Evolutionary conservation across 2,329 filamentous ascomycete species (phyloP), one percentile per base, ranked within the genome.

Genomic region (Penicillium sp.): DNA sequence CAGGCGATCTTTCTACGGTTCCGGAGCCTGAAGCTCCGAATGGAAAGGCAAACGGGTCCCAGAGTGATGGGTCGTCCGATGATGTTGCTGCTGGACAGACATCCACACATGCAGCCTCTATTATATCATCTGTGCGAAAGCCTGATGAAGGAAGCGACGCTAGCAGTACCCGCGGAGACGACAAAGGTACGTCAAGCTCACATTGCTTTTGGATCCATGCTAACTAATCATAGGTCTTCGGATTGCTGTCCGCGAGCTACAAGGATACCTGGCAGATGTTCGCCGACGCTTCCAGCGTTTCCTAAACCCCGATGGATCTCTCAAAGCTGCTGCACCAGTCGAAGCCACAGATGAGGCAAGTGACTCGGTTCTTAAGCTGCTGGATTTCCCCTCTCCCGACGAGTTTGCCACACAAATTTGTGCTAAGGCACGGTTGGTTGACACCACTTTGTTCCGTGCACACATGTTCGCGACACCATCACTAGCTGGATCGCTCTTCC

Each of bases 401-500:
- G 83, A 90, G 61, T 88, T 91, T 49, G 87, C 89, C 62, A 81
- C 55, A 12, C 35, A 37, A 35, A 42, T 97, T 2, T 83, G 87
- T 13, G 83, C 87, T 38, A 91, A 89, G 1, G 96, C 94, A 37
- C 88, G 85, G 50, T 79, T 97, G 2, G 91, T 97, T 7, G 94
- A 99, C 71, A 99, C 94, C 0, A 93, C 93, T 0, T 82, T 99
- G 0, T 97, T 99, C 79, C 86, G 93, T 17, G 89, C 91, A 0
- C 95, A 96, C 74, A 97, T 99, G 93, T 91, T 93, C 69, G 91
- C 89, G 4, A 88, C 87, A 8, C 93, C 94, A 5, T 86, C 89
- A 6, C 81, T 99, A 12, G 92, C 92, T 4, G 90, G 90, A 2
- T 91, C 93, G 0, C 83, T 99, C 0, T 97, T 99, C 78, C 91